phyloP scores from a whole-genome alignment of 495 filamentous ascomycete species.

The Lasiosphaeriaceae sp. region DNA sequence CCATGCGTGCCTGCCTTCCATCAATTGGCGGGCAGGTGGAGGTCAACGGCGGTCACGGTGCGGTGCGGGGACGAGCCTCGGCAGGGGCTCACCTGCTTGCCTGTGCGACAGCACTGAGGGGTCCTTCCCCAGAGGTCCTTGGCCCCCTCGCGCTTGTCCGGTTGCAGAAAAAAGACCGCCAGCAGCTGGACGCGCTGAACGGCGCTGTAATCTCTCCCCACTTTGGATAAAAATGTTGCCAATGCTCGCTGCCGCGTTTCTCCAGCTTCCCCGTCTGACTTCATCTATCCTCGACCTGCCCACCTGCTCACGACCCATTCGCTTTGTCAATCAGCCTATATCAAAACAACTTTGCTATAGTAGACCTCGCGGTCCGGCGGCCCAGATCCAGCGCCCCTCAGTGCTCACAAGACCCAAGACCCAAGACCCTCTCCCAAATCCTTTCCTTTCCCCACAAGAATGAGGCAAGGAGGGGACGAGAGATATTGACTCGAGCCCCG shows the following conservation, averaged over 20 bases:
- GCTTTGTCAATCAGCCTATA: conserved; percentile 29
- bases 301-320: conserved; percentile 4
- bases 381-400: conserved; percentile 12
- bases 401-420: not conserved
- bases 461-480: no score
- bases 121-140: not conserved
- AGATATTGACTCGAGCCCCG: no score
- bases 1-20: conserved; percentile 8
- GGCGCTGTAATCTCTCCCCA: conserved; percentile 22
- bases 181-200: no score
- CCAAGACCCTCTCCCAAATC: not conserved
- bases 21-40: no score
- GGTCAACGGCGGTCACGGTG: no score
- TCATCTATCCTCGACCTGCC: conserved; percentile 24
- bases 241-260: conserved; percentile 13
- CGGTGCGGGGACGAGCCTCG: no score
- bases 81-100: not conserved
- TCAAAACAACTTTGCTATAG: conserved; percentile 23
- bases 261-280: conserved; percentile 12
- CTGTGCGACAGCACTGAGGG: not conserved
- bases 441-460: no score
- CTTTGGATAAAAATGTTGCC: conserved; percentile 32
- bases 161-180: conserved; percentile 24
- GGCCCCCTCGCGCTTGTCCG: conserved; percentile 9
- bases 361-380: conserved; percentile 29